Evolutionary conservation across 768 basidiomycete species (phyloP), one percentile per base, ranked within the genome.

Genomic region (Tylopilus subfusipes): DNA sequence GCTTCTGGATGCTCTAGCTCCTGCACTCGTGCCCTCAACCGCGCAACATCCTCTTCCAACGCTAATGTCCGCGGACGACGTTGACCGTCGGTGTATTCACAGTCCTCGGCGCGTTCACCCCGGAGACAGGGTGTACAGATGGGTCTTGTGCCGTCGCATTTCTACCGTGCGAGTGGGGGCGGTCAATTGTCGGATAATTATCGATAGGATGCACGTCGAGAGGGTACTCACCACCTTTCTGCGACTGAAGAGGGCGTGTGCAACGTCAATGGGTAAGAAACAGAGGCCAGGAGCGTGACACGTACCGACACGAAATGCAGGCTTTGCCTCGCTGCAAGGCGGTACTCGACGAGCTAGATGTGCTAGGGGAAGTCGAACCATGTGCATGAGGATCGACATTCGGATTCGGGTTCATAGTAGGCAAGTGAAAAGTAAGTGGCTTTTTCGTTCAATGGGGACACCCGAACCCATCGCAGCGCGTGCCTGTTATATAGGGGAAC

Each of bases 41-140:
- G 73, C 1, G 76, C 71, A 22, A 87, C 72, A 2, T 82, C 78
- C 34, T 85, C 83, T 63, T 86, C 84, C 19, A 88, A 68, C 5
- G 76, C 72, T 61, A 84, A 76, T 4, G 81, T 86, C 51, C 79
- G 73, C 19, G 86, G 82, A 54, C 82, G 78, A 40, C 78, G 78
- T 30, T 77, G 78, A 6, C 81, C 82, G 61, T 88, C 86, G 7
- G 81, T 75, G 66, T 87, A 89, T 69, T 88, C 86, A 66, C 87
- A 89, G 29, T 83, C 83, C 50, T 85, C 85, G 25, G 76, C 76
- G 54, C 84, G 80, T 34, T 83, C 81, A 24, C 82, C 79, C 9
- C 75, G 71, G 22, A 72, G 67, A 71, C 87, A 89, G 39, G 83
- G 85, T 2, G 81, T 80, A 65, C 87, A 89, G 11, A 79, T 71